phyloP scores from a whole-genome alignment of 805 yeast genomes.

The Yarrowia alimentaria region DNA sequence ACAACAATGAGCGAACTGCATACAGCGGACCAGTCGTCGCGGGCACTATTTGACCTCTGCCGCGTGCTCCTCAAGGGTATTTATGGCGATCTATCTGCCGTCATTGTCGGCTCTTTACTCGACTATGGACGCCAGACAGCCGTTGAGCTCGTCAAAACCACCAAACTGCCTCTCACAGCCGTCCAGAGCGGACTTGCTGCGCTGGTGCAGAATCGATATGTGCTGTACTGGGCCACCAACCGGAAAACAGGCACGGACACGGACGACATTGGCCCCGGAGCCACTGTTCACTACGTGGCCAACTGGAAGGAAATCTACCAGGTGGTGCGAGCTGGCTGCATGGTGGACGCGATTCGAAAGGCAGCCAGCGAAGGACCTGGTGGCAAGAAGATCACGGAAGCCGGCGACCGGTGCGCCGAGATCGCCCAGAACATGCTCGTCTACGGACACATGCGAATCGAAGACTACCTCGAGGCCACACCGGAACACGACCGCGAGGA shows the following conservation, averaged over 20 bases:
- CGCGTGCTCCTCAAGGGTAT: slow-evolving; percentile 37
- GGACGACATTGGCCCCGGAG: background rate
- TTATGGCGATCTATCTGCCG: slow-evolving; percentile 73
- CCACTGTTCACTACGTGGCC: slow-evolving; percentile 49
- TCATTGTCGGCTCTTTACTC: slow-evolving; percentile 57
- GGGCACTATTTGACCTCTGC: slow-evolving; percentile 34
- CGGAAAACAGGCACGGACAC: slow-evolving; percentile 6
- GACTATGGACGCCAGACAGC: slow-evolving; percentile 66
- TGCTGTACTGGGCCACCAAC: slow-evolving; percentile 54
- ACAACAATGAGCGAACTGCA: slow-evolving; percentile 5
- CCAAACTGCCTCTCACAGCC: slow-evolving; percentile 49
- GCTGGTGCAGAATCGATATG: slow-evolving; percentile 74
- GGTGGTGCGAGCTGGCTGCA: slow-evolving; percentile 74
- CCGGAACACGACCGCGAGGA: slow-evolving; percentile 39
- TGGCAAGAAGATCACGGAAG: slow-evolving; percentile 41
- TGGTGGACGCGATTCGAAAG: slow-evolving; percentile 48
- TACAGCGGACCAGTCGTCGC: slow-evolving; percentile 29
- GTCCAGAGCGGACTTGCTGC: slow-evolving; percentile 70
- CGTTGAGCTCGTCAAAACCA: slow-evolving; percentile 50
- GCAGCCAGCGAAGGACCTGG: slow-evolving; percentile 17
- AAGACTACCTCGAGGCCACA: slow-evolving; percentile 46
- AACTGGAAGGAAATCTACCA: slow-evolving; percentile 62
- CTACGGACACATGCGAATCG: slow-evolving; percentile 61
- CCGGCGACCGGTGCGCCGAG: slow-evolving; percentile 48
- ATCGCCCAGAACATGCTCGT: slow-evolving; percentile 68